Base-by-base conservation (phyloP, 2,329 filamentous ascomycete genomes). In the Neofusicoccum ribis region DNA sequence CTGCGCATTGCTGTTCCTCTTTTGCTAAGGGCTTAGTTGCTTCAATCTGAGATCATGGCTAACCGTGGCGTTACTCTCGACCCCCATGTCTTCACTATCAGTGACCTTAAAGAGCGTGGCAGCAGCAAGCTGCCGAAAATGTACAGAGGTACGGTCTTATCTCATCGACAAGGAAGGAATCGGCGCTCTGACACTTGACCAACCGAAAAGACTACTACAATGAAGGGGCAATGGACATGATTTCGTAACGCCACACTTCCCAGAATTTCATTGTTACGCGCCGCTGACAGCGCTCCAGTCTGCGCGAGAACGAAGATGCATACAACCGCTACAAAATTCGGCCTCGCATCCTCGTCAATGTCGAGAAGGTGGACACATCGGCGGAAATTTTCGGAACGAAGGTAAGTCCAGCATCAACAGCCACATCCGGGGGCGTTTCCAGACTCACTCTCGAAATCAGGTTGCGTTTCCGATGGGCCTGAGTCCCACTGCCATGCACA, bases 401-500 rank as follows among this genome's bases (percentile, higher is more conserved):
- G 51, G 69, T 69, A 5, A 23, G 31, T 39, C 31, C 36, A 15
- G 27, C 27, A 31, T 31, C 27, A 31, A 31, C 1, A 31, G 27
- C 27, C 5, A 31, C 5, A 0, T 31, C 27, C 27, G 5, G 27
- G 6, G 27, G 11, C 37, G 37, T 39, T 7, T 39, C 9, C 27
- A 31, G 27, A 2, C 37, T 39, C 11, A 39, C 37, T 39, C 37
- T 9, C 37, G 8, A 1, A 11, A 4, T 9, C 14, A 63, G 65
- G 69, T 72, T 12, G 68, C 70, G 0, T 67, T 79, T 50, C 78
- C 78, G 5, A 71, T 79, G 20, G 77, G 78, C 56, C 71, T 79
- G 31, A 72, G 72, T 3, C 89, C 89, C 0, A 80, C 91, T 1
- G 89, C 89, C 1, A 87, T 90, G 1, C 88, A 91, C 69, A 78